Base-by-base conservation (phyloP, 768 basidiomycete genomes). In the Boletus rufocinnamomeus region DNA sequence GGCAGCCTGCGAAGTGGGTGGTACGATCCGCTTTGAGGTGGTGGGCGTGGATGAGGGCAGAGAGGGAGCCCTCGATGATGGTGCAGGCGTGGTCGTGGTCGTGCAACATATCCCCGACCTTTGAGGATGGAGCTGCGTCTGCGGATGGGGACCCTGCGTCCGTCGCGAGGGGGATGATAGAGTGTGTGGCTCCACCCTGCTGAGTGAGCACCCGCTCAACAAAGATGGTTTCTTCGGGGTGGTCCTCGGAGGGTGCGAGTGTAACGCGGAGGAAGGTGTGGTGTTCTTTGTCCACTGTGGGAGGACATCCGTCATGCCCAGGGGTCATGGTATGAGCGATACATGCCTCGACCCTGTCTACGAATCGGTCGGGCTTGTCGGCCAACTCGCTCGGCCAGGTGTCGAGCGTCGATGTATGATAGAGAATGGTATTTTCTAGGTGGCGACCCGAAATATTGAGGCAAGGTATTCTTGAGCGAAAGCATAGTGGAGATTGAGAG, bases 31-130 rank as follows among this genome's bases (percentile, higher is more conserved):
- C 28, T 19, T 34, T 30, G 44, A 54, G n/a, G 34, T 58, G 56
- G 13, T 63, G 44, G 17, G 25, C 34, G 3, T 58, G 60, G 13
- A 54, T 25, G 25, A 63, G 37, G 3, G 56, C 50, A 2, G 47
- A 41, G 5, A 56, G 62, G 2, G 45, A 32, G 1, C 52, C 60
- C 16, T 58, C 49, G 7, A 58, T 41, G 40, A 62, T 47, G 28
- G 58, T n/a, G 7, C 60, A 63, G 2, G 62, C 62, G 17, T 63
- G 60, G n/a, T n/a, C n/a, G n/a, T n/a, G n/a, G n/a, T 63, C 62
- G 40, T 63, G 45, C 14, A 62, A 16, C 1, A 23, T 19, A n/a
- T 56, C 59, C 19, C 35, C 41, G 13, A 9, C 28, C 7, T 13
- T 41, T 6, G 7, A 8, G 47, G n/a, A 2, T 21, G 47, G 16